These are phyloP conservation scores for Candida coquimbonensis DNA, from an alignment of 805 yeast species.

Conservation along the genomic window DNA sequence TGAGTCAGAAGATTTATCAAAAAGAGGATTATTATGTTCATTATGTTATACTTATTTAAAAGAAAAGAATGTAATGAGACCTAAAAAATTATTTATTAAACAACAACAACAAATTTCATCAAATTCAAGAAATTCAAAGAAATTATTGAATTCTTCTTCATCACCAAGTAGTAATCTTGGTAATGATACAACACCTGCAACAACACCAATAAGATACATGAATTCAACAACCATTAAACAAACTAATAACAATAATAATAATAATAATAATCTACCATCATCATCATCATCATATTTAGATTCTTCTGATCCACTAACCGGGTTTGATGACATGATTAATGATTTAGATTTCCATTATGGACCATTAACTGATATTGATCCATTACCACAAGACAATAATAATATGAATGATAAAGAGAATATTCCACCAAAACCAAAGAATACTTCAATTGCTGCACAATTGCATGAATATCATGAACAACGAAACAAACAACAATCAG, in stretches of 20 bases:
- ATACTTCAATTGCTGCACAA: conserved; percentile 17
- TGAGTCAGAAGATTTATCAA: conserved; percentile 17
- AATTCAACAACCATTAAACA: not conserved
- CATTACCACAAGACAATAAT: conserved; percentile 17
- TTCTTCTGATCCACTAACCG: conserved; percentile 30
- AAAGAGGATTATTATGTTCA: conserved; percentile 22
- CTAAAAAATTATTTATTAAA: conserved; percentile 15
- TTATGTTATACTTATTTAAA: conserved; percentile 19
- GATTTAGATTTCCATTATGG: conserved; percentile 25
- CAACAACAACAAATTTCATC: not conserved
- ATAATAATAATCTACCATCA: conserved; percentile 1
- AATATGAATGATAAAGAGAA: conserved; percentile 28
- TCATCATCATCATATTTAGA: conserved; percentile 8
- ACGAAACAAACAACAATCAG: conserved; percentile 1
- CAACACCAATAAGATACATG: conserved; percentile 11
- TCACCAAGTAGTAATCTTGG: conserved; percentile 15
- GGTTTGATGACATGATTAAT: conserved; percentile 27
- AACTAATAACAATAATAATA: no score
- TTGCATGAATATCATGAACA: conserved; percentile 15
- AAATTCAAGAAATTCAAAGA: conserved; percentile 2
- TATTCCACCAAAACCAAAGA: conserved; percentile 26
- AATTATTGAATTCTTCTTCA: conserved; percentile 9
- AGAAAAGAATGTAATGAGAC: conserved; percentile 22
- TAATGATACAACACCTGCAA: conserved; percentile 15
- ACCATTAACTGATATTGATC: conserved; percentile 26